phyloP scores from a whole-genome alignment of 108 stramenopile genomes.

The Stephanodiscus triporus region DNA sequence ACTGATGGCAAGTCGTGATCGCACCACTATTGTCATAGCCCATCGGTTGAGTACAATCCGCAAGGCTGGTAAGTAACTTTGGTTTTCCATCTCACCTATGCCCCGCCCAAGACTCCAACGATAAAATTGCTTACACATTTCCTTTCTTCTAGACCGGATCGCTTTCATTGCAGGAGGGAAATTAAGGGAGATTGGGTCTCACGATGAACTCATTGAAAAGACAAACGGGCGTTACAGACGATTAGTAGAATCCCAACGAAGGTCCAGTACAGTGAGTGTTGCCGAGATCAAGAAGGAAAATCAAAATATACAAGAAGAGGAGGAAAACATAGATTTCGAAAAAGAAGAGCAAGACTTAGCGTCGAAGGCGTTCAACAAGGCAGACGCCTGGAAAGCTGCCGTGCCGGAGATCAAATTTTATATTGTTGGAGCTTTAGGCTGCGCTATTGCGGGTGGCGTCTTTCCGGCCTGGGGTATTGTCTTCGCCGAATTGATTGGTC shows the following conservation, averaged over 20 bases:
- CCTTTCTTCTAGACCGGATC: constrained; percentile 61
- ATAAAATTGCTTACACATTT: not conserved
- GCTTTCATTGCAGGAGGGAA: constrained; percentile 70
- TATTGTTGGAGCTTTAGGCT: constrained; percentile 60
- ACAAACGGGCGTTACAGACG: constrained; percentile 61
- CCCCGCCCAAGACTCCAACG: too few relatives aligned
- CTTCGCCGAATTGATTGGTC: constrained; percentile 68
- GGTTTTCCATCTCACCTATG: too few relatives aligned
- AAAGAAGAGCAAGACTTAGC: constrained; percentile 42
- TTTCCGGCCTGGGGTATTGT: constrained; percentile 76
- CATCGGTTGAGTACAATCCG: constrained; percentile 87
- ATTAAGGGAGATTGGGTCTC: constrained; percentile 62
- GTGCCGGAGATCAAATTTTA: constrained; percentile 44
- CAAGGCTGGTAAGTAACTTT: constrained; percentile 38
- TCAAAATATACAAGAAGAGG: constrained; percentile 26
- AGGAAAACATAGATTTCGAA: constrained; percentile 45
- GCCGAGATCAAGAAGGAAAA: constrained; percentile 31
- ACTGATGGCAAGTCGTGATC: constrained; percentile 62
- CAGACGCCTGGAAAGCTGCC: constrained; percentile 49
- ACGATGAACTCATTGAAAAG: constrained; percentile 58
- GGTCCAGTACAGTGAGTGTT: constrained; percentile 21
- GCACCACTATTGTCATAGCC: constrained; percentile 85
- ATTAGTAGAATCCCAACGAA: constrained; percentile 54
- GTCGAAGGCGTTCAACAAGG: constrained; percentile 46
- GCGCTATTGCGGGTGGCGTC: constrained; percentile 69